Base-by-base conservation (phyloP, 2,329 filamentous ascomycete genomes). In the Cladorrhinum sp. region DNA sequence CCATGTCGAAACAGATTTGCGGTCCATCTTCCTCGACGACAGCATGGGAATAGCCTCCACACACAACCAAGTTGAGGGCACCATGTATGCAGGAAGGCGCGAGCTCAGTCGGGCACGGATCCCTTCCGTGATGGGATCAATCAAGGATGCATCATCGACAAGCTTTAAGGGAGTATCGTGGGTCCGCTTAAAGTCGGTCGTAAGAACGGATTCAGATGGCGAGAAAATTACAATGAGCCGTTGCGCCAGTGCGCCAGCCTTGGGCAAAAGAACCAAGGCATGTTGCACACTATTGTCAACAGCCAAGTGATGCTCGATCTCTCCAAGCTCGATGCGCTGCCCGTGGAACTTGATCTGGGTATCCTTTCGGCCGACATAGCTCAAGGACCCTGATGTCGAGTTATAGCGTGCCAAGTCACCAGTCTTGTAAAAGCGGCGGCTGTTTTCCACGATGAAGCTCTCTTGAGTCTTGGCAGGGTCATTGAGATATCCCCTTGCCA, bases 201-300 rank as follows among this genome's bases (percentile, higher is more conserved):
- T 27, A 63, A 52, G 18, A 58, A 65, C 22, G 67, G 29, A 32
- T 5, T 66, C 53, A 18, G 24, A 38, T n/a, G 2, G 64, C 24
- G 65, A 62, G 7, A 68, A 52, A 4, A 68, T 59, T n/a, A 59
- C 67, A 7, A 73, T 66, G 54, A 76, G 70, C 27, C 75, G 61
- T 5, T 62, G 58, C 6, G 55, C 63, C 36, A 65, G n/a, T 13
- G 63, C 49, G 63, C 57, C 76, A 69, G 3, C 67, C 58, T 59
- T 72, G 59, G 68, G 72, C 52, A 58, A 71, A 62, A 36, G 71
- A 2, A 82, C 74, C 10, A 77, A 73, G 6, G 62, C 63, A 50
- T 72, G 80, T 72, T 67, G 89, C 74, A 66, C 88, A 67, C 55
- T 82, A 72, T 20, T 82, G 83, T 73, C 84, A 77, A 70, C 88